These are phyloP conservation scores for Solanum paucissectum DNA, from an alignment of 257 asterid genomes.

Conservation along the genomic window DNA sequence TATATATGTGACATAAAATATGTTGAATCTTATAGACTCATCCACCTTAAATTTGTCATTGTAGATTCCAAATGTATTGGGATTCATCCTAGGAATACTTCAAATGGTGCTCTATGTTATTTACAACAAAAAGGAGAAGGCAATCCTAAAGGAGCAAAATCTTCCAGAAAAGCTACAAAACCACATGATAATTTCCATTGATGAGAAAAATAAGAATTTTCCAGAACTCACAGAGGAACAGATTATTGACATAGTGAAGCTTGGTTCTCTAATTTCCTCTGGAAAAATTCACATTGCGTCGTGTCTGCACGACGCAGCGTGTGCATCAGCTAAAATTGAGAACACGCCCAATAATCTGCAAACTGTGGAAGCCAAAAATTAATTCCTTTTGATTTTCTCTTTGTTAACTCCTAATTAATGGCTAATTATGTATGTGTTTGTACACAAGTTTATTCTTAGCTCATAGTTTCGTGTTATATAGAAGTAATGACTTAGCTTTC, in stretches of 20 bases:
- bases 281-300: not conserved
- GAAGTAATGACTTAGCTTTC: not conserved
- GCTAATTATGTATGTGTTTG: not conserved
- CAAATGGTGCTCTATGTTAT: constrained; percentile 39
- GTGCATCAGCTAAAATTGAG: not conserved
- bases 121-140: constrained; percentile 24
- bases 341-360: not conserved
- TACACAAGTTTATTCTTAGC: not conserved
- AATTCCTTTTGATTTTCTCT: not conserved
- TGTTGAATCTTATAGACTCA: not conserved
- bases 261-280: not conserved
- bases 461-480: not conserved
- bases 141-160: constrained; percentile 3
- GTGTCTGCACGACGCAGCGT: not conserved
- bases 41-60: not conserved
- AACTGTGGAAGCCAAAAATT: not conserved
- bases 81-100: constrained; percentile 41
- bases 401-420: not conserved
- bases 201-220: not conserved
- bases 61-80: constrained; percentile 54
- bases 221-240: constrained; percentile 1
- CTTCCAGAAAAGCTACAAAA: constrained; percentile 1
- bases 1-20: too few species aligned
- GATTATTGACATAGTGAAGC: not conserved
- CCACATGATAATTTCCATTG: not conserved